Percentiles rank a stretch among this genome's conserved stretches.
phyloP scores from a whole-genome alignment of 768 basidiomycete genomes.

The Russula virescens region DNA sequence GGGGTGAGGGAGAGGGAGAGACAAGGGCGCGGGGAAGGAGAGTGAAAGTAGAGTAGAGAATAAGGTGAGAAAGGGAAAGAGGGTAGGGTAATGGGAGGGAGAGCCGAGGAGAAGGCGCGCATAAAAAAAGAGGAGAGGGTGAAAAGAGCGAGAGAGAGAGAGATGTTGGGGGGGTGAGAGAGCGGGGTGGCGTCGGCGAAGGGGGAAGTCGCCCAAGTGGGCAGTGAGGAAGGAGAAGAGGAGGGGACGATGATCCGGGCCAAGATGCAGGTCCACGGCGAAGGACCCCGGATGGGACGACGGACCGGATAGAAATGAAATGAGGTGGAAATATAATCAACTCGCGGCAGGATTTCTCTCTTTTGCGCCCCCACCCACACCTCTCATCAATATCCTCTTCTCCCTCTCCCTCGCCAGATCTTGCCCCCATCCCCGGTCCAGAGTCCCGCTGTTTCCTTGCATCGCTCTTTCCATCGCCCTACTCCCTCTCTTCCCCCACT shows the following conservation, averaged over 20 bases:
- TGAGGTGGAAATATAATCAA: too few species aligned
- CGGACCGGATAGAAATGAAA: constrained; percentile 4
- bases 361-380: too few species aligned
- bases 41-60: neutral
- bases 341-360: too few species aligned
- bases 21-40: neutral
- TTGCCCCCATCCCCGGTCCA: neutral
- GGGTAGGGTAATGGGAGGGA: neutral
- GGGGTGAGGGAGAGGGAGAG: neutral
- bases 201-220: neutral
- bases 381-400: too few species aligned
- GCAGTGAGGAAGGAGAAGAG: constrained; percentile 5
- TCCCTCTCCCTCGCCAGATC: too few species aligned
- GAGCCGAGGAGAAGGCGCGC: too few species aligned
- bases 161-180: neutral
- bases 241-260: constrained; percentile 21
- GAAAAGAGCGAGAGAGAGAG: neutral
- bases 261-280: constrained; percentile 1
- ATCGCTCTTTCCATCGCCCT: neutral
- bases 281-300: constrained; percentile 14
- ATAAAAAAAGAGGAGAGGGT: too few species aligned
- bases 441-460: neutral
- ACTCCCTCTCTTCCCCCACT: neutral
- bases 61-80: neutral
- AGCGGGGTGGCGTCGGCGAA: constrained; percentile 23